These are phyloP conservation scores for Magnusiomyces fungicola DNA, from an alignment of 1,139 yeast genomes.

Conservation along the genomic window DNA sequence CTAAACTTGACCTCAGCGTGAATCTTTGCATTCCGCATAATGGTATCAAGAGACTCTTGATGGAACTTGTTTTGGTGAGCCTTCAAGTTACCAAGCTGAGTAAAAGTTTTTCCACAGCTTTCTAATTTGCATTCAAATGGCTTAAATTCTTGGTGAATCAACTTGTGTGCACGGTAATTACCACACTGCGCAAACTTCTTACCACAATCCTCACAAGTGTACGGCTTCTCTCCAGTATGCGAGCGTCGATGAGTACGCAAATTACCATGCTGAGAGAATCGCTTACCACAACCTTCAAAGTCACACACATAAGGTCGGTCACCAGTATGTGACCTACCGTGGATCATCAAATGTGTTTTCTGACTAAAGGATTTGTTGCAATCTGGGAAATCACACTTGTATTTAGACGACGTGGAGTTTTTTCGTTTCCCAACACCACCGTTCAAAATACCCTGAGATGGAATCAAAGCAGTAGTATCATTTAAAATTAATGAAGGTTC, in stretches of 20 bases:
- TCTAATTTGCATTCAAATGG: slow-evolving; percentile 79
- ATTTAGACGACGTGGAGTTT: slow-evolving; percentile 32
- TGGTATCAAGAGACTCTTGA: slow-evolving; percentile 53
- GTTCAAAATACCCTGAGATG: slow-evolving; percentile 59
- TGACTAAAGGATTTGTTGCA: slow-evolving; percentile 82
- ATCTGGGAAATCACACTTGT: slow-evolving; percentile 55
- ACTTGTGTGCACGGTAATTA: slow-evolving; percentile 74
- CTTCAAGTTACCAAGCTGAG: slow-evolving; percentile 87
- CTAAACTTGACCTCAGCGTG: slow-evolving; percentile 17
- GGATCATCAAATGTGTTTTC: slow-evolving; percentile 87
- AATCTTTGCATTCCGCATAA: slow-evolving; percentile 42
- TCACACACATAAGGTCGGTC: slow-evolving; percentile 56
- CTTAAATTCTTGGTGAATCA: slow-evolving; percentile 72
- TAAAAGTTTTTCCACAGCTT: slow-evolving; percentile 74
- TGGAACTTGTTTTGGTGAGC: slow-evolving; percentile 92
- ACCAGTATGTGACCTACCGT: slow-evolving; percentile 82
- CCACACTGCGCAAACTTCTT: slow-evolving; percentile 82
- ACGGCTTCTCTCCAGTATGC: slow-evolving; percentile 88
- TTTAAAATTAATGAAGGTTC: slow-evolving; percentile 24
- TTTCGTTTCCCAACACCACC: slow-evolving; percentile 78
- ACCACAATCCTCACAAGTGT: slow-evolving; percentile 63
- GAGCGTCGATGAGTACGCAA: slow-evolving; percentile 74
- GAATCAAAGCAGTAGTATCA: slow-evolving; percentile 39
- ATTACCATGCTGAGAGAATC: slow-evolving; percentile 90
- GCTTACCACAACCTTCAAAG: slow-evolving; percentile 51